Base-by-base conservation (phyloP, 2,329 filamentous ascomycete genomes). In the Oidium heveae region DNA sequence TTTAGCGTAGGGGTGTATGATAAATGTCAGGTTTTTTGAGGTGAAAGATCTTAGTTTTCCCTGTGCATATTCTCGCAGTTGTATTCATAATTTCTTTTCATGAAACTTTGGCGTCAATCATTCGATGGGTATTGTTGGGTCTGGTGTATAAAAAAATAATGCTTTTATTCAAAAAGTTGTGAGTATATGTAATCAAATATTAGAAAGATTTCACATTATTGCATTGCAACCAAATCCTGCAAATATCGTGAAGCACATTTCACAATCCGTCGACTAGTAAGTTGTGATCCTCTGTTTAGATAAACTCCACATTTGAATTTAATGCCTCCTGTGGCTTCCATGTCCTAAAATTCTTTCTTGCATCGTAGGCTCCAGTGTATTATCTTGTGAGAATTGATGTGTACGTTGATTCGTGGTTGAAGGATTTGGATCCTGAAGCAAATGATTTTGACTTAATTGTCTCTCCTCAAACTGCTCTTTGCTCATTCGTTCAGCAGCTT, bases 1-100 rank as follows among this genome's bases (percentile, higher is more conserved):
- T 62, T 61, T 62, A 63, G 60, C 61, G 61, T 61, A 60, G 59
- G 53, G 59, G 61, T 58, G 60, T 58, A 39, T 58, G 37, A 24
- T 47, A n/a, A 4, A 16, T 28, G 24, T 43, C 16, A 13, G 44
- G 8, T 47, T 47, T 24, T 15, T 47, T 47, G n/a, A 15, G n/a
- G 44, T n/a, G 13, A 16, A 39, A 39, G n/a, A 39, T 6, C 16
- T 39, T 39, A 16, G 12, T 39, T 39, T 12, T n/a, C 37, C 12
- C n/a, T 39, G 13, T 32, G 13, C n/a, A 6, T 4, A 39, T 39
- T 39, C 37, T 39, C 37, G 36, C 4, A 39, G 12, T 39, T 16
- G 9, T n/a, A n/a, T 39, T 39, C 7, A 39, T 15, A 15, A 6
- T 16, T 39, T 16, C 13, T 39, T 39, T 39, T n/a, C 37, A 16